Evolutionary conservation across 2,329 filamentous ascomycete genomes (phyloP).

Genomic region (Cadophora sp.): DNA sequence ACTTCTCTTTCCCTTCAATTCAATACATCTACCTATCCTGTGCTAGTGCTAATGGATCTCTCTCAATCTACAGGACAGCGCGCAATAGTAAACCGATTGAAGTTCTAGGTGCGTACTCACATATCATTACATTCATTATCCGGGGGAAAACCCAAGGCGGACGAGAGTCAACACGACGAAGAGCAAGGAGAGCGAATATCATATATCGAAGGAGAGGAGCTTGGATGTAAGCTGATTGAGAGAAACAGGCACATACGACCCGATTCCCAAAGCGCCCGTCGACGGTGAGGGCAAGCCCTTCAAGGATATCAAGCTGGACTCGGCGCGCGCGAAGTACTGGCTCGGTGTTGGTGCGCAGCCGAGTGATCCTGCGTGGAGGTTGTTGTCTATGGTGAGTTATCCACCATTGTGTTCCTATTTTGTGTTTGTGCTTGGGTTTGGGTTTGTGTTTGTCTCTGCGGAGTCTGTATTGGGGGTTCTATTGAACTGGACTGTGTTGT

Average conservation of each 20-base stretch:
- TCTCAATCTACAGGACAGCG: slow-evolving; percentile 68
- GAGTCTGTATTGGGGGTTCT: too few relatives aligned
- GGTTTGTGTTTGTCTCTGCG: too few relatives aligned
- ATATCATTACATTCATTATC: neutral
- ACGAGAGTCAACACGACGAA: too few relatives aligned
- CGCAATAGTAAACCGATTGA: slow-evolving; percentile 89
- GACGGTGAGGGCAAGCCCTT: slow-evolving; percentile 71
- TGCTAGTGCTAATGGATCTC: slow-evolving; percentile 17
- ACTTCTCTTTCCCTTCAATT: slow-evolving; percentile 31
- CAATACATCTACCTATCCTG: neutral
- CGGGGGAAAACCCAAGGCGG: too few relatives aligned
- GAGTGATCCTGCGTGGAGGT: slow-evolving; percentile 84
- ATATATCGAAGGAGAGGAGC: too few relatives aligned
- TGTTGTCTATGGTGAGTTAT: slow-evolving; percentile 76
- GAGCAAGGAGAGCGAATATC: neutral
- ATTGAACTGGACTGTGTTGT: too few relatives aligned
- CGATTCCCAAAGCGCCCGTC: slow-evolving; percentile 66
- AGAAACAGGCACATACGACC: slow-evolving; percentile 67
- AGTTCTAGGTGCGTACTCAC: slow-evolving; percentile 68
- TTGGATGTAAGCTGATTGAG: too few relatives aligned
- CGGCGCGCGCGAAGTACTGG: slow-evolving; percentile 88
- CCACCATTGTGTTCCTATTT: too few relatives aligned
- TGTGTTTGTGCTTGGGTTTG: too few relatives aligned
- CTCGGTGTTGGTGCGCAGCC: slow-evolving; percentile 96
- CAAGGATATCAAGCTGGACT: slow-evolving; percentile 92